These are phyloP conservation scores for Glycine soja DNA, from an alignment of 306 rosid species.

Conservation along the genomic window DNA sequence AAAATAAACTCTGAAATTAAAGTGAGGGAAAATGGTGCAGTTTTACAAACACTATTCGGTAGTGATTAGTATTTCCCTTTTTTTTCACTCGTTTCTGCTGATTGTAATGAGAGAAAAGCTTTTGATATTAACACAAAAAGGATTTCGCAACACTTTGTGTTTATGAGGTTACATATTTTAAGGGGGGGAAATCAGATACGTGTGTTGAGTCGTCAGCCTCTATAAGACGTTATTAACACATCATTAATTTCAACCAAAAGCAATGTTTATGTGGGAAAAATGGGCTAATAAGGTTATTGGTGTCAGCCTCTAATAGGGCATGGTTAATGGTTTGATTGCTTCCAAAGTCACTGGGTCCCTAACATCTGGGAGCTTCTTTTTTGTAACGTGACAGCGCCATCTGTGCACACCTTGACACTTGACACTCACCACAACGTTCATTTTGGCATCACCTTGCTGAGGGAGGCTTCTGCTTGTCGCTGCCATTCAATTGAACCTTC, in stretches of 20 bases:
- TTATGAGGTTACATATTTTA: too few relatives aligned
- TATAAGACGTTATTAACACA: background rate
- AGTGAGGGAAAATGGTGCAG: too few relatives aligned
- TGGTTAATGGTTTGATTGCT: background rate
- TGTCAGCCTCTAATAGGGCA: background rate
- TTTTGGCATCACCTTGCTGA: constrained; percentile 10
- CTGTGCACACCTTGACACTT: constrained; percentile 28
- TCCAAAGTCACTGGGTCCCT: constrained; percentile 33
- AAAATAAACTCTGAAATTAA: too few relatives aligned
- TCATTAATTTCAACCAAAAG: background rate
- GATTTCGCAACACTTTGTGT: too few relatives aligned
- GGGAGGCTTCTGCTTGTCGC: background rate
- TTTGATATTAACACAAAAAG: too few relatives aligned
- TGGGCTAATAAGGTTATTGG: too few relatives aligned
- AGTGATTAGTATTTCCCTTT: too few relatives aligned
- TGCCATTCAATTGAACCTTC: background rate
- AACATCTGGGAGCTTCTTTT: constrained; percentile 20
- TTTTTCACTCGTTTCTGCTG: background rate
- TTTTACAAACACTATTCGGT: too few relatives aligned
- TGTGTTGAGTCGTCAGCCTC: background rate
- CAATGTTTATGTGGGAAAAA: too few relatives aligned
- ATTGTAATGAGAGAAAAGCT: background rate
- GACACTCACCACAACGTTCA: background rate
- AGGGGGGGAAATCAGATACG: background rate
- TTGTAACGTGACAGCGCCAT: background rate